These are phyloP conservation scores for Mortierella sp. DNA, from an alignment of 371 early-diverging fungal species.

Conservation along the genomic window DNA sequence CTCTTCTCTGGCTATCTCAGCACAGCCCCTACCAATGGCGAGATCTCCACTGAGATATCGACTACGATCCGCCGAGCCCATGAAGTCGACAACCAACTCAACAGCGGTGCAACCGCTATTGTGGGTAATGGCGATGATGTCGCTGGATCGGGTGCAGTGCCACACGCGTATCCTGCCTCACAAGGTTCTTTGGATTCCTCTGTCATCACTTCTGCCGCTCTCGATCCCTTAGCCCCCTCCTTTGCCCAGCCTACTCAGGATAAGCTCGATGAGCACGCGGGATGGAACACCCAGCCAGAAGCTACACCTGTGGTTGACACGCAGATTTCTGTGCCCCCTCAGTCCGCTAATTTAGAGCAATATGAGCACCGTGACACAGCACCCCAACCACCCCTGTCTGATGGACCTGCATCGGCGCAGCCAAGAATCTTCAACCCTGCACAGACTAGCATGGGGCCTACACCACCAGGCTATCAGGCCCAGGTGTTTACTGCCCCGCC, in stretches of 20 bases:
- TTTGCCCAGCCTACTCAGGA: constrained; percentile 1
- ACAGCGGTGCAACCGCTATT: not conserved
- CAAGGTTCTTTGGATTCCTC: constrained; percentile 7
- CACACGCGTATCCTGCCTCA: constrained; percentile 9
- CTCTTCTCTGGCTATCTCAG: constrained; percentile 14
- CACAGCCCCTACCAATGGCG: not conserved
- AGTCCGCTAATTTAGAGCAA: constrained; percentile 31
- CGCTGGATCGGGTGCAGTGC: constrained; percentile 14
- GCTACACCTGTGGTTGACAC: not conserved
- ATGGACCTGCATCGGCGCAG: not conserved
- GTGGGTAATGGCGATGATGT: not conserved
- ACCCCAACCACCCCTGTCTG: not conserved
- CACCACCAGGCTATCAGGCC: constrained; percentile 24
- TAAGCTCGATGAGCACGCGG: constrained; percentile 2
- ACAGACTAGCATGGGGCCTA: not conserved
- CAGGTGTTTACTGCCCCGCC: constrained; percentile 11
- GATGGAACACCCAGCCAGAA: constrained; percentile 8
- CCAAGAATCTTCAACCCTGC: constrained; percentile 18
- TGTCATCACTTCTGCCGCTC: not conserved
- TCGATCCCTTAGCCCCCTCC: constrained; percentile 2
- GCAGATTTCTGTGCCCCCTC: not conserved
- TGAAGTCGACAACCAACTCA: not conserved
- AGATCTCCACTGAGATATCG: no score
- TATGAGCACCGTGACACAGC: constrained; percentile 14
- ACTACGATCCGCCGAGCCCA: no score